Evolutionary conservation across 768 basidiomycete species (phyloP).

Genomic region (Pulveroboletus sp.): DNA sequence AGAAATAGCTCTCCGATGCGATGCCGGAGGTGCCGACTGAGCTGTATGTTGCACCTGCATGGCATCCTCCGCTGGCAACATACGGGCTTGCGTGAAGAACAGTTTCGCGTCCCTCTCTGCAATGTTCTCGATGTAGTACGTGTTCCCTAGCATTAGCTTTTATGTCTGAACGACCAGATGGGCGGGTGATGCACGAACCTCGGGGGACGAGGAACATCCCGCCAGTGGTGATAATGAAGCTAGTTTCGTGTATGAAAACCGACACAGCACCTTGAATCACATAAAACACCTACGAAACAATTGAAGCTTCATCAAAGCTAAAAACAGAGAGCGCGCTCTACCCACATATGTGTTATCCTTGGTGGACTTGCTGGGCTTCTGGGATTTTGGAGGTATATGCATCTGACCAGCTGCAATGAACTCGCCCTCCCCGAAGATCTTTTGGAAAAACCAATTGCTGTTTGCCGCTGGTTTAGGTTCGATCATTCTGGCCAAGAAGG

Average conservation of each 20-base stretch:
- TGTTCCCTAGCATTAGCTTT: conserved; percentile 57
- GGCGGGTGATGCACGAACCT: conserved; percentile 44
- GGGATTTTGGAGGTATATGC: conserved; percentile 68
- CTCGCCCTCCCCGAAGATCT: conserved; percentile 85
- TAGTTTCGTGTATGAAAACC: conserved; percentile 76
- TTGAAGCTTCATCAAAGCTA: not conserved
- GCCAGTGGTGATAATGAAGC: conserved; percentile 72
- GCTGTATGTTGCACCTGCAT: conserved; percentile 22
- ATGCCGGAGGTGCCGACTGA: conserved; percentile 27
- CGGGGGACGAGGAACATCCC: conserved; percentile 89
- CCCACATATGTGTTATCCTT: conserved; percentile 93
- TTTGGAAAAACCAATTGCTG: conserved; percentile 79
- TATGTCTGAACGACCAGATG: not conserved
- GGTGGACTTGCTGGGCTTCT: conserved; percentile 82
- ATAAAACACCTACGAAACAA: conserved; percentile 54
- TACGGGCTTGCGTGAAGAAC: conserved; percentile 88
- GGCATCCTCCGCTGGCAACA: conserved; percentile 34
- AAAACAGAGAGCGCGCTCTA: conserved; percentile 4
- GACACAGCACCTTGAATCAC: conserved; percentile 87
- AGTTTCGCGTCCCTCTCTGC: conserved; percentile 71
- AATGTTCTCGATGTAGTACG: conserved; percentile 88
- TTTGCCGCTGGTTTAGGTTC: conserved; percentile 55
- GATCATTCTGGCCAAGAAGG: conserved; percentile 69
- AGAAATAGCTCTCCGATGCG: conserved; percentile 26
- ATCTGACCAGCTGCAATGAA: conserved; percentile 91